A percentile compares a stretch with the other conserved stretches of the same genome.
Evolutionary conservation across 2,329 filamentous ascomycete species (phyloP).

Genomic region (Exophiala sp.): DNA sequence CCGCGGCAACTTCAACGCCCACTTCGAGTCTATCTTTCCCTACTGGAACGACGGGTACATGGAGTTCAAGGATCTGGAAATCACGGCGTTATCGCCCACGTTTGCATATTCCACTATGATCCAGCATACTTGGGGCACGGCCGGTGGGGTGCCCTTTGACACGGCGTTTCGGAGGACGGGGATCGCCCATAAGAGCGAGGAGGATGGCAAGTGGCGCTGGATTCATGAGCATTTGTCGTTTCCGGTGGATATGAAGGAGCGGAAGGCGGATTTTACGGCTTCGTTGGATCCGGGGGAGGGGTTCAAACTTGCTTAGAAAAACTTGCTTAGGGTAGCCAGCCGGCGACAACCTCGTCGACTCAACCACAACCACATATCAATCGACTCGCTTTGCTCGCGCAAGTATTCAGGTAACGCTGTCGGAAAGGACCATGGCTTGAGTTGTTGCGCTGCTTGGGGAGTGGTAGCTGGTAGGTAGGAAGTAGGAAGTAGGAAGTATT

Average conservation of each 20-base stretch:
- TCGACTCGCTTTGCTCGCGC: too few species aligned
- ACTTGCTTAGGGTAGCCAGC: too few species aligned
- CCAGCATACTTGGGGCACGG: slow-evolving; percentile 10
- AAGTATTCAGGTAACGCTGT: too few species aligned
- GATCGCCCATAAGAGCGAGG: not conserved
- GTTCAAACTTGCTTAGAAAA: too few species aligned
- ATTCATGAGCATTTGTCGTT: slow-evolving; percentile 11
- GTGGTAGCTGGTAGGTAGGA: too few species aligned
- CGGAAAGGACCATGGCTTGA: too few species aligned
- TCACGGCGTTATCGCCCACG: not conserved
- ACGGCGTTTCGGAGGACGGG: slow-evolving; percentile 8
- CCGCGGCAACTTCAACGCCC: slow-evolving; percentile 6
- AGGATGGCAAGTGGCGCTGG: slow-evolving; percentile 9
- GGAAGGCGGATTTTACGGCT: not conserved
- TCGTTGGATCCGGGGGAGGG: too few species aligned
- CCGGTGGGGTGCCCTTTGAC: slow-evolving; percentile 5
- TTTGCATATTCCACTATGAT: slow-evolving; percentile 2
- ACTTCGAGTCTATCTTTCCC: slow-evolving; percentile 8
- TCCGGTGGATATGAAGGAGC: slow-evolving; percentile 2
- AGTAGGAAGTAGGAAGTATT: too few species aligned
- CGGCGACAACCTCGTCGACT: too few species aligned
- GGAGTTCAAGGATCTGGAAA: slow-evolving; percentile 10
- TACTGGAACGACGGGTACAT: slow-evolving; percentile 6
- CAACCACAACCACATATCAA: too few species aligned
- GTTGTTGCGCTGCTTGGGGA: too few species aligned